Evolutionary conservation across 805 yeast genomes (phyloP).

Genomic region (Kodamaea fukazawae): DNA sequence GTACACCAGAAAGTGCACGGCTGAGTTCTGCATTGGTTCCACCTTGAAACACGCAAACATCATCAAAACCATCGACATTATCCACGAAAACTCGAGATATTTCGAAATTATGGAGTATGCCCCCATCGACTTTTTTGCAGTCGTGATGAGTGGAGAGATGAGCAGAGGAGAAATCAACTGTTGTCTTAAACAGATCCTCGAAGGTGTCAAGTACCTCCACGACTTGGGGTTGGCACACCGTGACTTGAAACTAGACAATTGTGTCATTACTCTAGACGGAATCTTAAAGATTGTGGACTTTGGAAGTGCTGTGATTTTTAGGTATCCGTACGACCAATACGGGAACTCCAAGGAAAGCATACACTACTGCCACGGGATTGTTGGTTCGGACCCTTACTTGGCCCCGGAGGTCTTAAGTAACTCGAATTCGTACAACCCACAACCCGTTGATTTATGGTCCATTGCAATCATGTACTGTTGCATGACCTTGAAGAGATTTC

Average conservation of each 20-base stretch:
- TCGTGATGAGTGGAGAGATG: constrained; percentile 84
- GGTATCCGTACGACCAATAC: constrained; percentile 57
- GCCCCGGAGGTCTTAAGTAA: constrained; percentile 74
- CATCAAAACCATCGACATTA: constrained; percentile 73
- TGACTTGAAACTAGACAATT: constrained; percentile 78
- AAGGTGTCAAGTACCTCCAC: constrained; percentile 73
- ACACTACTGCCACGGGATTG: constrained; percentile 57
- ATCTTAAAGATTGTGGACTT: constrained; percentile 77
- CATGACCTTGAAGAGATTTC: constrained; percentile 80
- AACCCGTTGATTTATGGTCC: constrained; percentile 81
- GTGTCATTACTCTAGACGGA: constrained; percentile 73
- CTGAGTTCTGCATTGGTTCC: constrained; percentile 85
- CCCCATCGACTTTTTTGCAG: constrained; percentile 80
- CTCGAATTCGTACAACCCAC: constrained; percentile 63
- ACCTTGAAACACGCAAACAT: constrained; percentile 79
- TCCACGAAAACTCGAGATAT: constrained; percentile 67
- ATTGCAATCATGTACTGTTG: constrained; percentile 82
- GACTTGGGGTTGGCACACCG: constrained; percentile 79
- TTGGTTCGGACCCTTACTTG: constrained; percentile 82
- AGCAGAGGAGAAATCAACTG: constrained; percentile 78
- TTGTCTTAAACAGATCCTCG: constrained; percentile 69
- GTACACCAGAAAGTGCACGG: constrained; percentile 81
- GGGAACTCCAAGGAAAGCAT: constrained; percentile 27
- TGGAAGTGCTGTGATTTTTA: constrained; percentile 81
- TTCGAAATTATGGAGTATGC: constrained; percentile 94